phyloP scores from a whole-genome alignment of 495 filamentous ascomycete genomes.

The Talaromyces adpressus region DNA sequence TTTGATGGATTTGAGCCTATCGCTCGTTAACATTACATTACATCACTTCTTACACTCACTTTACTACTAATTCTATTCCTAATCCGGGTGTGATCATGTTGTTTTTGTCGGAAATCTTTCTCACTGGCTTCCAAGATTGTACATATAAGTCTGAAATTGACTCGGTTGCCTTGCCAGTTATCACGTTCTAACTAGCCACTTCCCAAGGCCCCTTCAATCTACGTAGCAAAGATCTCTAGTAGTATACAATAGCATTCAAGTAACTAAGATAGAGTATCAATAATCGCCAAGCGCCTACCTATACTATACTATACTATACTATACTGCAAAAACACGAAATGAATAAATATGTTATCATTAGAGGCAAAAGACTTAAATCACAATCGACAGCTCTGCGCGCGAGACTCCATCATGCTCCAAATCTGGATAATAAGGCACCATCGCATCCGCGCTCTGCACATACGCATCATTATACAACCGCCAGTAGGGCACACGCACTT shows the following conservation, averaged over 20 bases:
- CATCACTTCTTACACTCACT: background rate
- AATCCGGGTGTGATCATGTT: background rate
- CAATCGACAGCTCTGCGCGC: conserved; percentile 73
- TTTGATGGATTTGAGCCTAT: conserved; percentile 7
- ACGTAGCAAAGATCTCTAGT: too few relatives aligned
- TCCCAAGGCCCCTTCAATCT: too few relatives aligned
- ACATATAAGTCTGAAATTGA: background rate
- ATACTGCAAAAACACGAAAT: background rate
- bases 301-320: background rate
- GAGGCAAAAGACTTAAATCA: conserved; percentile 48
- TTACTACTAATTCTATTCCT: background rate
- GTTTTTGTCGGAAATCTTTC: background rate
- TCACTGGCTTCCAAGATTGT: background rate
- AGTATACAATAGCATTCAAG: background rate
- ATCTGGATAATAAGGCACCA: conserved; percentile 92
- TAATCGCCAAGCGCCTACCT: background rate
- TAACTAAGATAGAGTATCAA: background rate
- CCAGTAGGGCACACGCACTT: conserved; percentile 91
- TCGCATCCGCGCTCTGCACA: conserved; percentile 84
- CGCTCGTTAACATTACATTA: too few relatives aligned
- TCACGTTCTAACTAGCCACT: too few relatives aligned
- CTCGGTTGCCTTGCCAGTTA: background rate
- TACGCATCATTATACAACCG: conserved; percentile 96
- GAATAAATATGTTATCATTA: background rate
- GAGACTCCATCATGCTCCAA: conserved; percentile 69